These are phyloP conservation scores for Clathrus columnatus DNA, from an alignment of 768 basidiomycete species.

Conservation along the genomic window DNA sequence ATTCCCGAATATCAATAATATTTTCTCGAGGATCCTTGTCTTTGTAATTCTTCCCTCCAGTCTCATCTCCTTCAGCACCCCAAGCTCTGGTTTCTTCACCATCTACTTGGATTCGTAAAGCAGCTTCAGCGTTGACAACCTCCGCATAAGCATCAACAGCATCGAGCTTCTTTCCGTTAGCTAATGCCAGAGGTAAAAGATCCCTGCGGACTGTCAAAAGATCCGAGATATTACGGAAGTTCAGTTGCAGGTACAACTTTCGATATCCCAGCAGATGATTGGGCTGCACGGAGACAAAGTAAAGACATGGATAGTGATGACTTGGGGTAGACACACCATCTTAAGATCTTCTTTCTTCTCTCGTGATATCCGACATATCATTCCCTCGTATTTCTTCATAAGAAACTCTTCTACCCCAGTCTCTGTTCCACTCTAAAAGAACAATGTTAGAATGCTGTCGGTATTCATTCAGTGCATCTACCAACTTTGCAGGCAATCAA, in stretches of 20 bases:
- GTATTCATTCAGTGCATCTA: conserved; percentile 4
- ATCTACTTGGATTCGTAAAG: conserved; percentile 56
- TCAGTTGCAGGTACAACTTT: conserved; percentile 78
- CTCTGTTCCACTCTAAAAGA: conserved; percentile 67
- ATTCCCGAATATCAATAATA: conserved; percentile 92
- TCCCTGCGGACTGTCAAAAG: conserved; percentile 83
- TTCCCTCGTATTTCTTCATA: conserved; percentile 84
- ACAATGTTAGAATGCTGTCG: conserved; percentile 10
- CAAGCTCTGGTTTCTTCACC: conserved; percentile 56
- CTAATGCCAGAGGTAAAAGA: conserved; percentile 77
- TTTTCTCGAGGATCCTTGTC: conserved; percentile 84
- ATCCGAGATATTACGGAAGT: conserved; percentile 90
- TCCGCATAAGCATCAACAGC: conserved; percentile 98
- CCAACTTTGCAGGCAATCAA: conserved; percentile 84
- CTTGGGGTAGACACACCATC: conserved; percentile 32
- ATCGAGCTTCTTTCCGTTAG: conserved; percentile 86
- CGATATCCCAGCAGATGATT: conserved; percentile 97
- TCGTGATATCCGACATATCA: conserved; percentile 68
- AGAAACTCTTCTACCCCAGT: conserved; percentile 92
- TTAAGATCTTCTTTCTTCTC: conserved; percentile 90
- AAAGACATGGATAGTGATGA: neutral
- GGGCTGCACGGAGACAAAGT: conserved; percentile 31
- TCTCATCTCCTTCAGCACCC: conserved; percentile 26
- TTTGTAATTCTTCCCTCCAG: conserved; percentile 26
- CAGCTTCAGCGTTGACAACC: conserved; percentile 63